These are phyloP conservation scores for Mycotypha africana DNA, from an alignment of 371 early-diverging fungal genomes.

Conservation along the genomic window DNA sequence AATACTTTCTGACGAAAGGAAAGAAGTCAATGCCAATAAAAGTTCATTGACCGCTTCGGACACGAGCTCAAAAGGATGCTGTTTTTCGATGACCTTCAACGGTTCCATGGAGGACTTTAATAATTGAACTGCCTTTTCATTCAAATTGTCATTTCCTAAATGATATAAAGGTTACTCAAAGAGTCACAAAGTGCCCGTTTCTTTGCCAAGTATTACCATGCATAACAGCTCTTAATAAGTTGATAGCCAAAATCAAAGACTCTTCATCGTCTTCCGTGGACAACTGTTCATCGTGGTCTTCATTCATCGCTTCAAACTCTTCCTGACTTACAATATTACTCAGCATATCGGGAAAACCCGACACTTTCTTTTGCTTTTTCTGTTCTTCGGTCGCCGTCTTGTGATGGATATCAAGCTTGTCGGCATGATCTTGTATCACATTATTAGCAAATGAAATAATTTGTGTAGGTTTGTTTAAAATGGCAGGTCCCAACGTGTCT, in stretches of 20 bases:
- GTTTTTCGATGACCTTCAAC: slow-evolving; percentile 45
- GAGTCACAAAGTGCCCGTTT: no score
- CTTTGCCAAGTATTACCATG: slow-evolving; percentile 42
- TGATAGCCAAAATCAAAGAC: slow-evolving; percentile 34
- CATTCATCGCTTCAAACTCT: slow-evolving; percentile 23
- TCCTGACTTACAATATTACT: slow-evolving; percentile 29
- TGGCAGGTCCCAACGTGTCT: slow-evolving; percentile 65
- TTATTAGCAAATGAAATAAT: slow-evolving; percentile 74
- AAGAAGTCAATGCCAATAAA: slow-evolving; percentile 45
- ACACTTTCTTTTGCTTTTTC: background rate
- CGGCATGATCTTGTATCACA: slow-evolving; percentile 47
- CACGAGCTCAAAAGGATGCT: slow-evolving; percentile 48
- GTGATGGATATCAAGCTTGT: slow-evolving; percentile 17
- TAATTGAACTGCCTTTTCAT: slow-evolving; percentile 40
- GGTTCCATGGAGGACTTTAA: slow-evolving; percentile 48
- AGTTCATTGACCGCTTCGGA: slow-evolving; percentile 56
- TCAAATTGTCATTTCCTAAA: slow-evolving; percentile 49
- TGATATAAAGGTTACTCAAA: no score
- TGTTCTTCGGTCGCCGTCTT: slow-evolving; percentile 4
- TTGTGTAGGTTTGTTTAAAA: slow-evolving; percentile 73
- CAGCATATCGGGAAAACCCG: slow-evolving; percentile 21
- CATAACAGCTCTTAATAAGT: slow-evolving; percentile 40
- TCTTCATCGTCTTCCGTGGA: slow-evolving; percentile 36
- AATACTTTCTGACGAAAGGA: slow-evolving; percentile 14
- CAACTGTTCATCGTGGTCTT: slow-evolving; percentile 52